A percentile compares a stretch with the other conserved stretches of the same genome.
These are phyloP conservation scores for Pseudonectria foliicola DNA, from an alignment of 2,329 filamentous ascomycete species.

Conservation along the genomic window DNA sequence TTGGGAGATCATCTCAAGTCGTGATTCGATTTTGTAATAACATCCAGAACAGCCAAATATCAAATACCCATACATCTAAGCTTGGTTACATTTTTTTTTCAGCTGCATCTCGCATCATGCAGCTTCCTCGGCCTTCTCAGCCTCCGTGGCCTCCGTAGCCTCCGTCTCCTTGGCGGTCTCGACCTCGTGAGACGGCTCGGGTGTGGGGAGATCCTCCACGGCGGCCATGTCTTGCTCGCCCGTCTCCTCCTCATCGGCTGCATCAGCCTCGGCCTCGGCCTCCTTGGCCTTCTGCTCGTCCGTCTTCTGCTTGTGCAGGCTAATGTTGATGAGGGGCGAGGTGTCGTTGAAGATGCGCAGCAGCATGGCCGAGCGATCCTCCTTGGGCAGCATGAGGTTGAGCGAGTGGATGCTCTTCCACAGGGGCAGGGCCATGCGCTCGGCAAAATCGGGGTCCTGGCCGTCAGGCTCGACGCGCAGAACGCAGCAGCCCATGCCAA, in stretches of 20 bases:
- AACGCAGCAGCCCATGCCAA: conserved; percentile 88
- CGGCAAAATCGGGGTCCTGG: conserved; percentile 51
- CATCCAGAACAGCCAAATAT: conserved; percentile 12
- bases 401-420: conserved; percentile 90
- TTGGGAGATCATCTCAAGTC: conserved; percentile 10
- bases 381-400: conserved; percentile 97
- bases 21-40: conserved; percentile 15
- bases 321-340: conserved; percentile 70
- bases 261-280: conserved; percentile 22
- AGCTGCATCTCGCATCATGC: conserved; percentile 11
- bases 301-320: conserved; percentile 42
- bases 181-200: conserved; percentile 18
- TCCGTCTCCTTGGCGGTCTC: conserved; percentile 5
- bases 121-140: too few relatives aligned
- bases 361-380: conserved; percentile 88
- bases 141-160: conserved; percentile 4
- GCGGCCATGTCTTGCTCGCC: conserved; percentile 12
- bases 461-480: conserved; percentile 73
- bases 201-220: conserved; percentile 32
- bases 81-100: neutral
- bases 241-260: conserved; percentile 15
- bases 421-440: conserved; percentile 81
- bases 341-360: conserved; percentile 86
- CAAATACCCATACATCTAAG: conserved; percentile 10
- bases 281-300: conserved; percentile 31